phyloP scores from a whole-genome alignment of 805 yeast genomes.

The Tetrapisispora pingtungensis region DNA sequence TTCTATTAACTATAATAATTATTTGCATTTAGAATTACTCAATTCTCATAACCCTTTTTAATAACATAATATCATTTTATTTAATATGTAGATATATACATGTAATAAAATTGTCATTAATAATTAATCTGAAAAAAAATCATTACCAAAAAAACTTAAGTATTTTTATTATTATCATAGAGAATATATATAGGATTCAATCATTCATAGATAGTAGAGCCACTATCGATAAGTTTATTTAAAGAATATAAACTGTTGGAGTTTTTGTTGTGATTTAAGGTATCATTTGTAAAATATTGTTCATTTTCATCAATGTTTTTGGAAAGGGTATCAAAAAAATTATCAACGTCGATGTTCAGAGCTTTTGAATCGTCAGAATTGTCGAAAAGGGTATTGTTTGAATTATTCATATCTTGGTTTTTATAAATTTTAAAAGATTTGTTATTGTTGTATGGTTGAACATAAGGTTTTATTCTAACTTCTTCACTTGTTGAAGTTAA shows the following conservation, averaged over 20 bases:
- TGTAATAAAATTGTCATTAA: too few relatives aligned
- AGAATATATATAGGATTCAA: background rate
- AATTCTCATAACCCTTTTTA: too few relatives aligned
- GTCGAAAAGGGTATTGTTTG: background rate
- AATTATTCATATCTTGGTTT: background rate
- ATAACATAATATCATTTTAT: too few relatives aligned
- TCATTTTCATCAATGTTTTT: background rate
- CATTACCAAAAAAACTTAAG: background rate
- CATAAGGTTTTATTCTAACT: background rate
- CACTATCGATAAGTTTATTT: slow-evolving; percentile 10
- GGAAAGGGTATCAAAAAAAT: background rate
- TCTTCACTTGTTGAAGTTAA: background rate
- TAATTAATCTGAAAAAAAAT: background rate
- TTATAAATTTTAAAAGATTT: background rate
- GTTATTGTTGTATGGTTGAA: background rate
- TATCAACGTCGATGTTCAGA: background rate
- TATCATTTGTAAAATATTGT: background rate
- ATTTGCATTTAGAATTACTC: background rate
- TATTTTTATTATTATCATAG: background rate
- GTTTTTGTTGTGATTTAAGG: background rate
- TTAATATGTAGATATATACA: too few relatives aligned
- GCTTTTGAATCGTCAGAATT: background rate
- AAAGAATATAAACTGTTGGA: slow-evolving; percentile 12
- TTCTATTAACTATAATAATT: background rate
- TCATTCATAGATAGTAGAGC: slow-evolving; percentile 9